Percentiles rank a stretch among this genome's conserved stretches.
These are phyloP conservation scores for Tolypocladium ovalisporum DNA, from an alignment of 2,329 filamentous ascomycete species.

Conservation along the genomic window DNA sequence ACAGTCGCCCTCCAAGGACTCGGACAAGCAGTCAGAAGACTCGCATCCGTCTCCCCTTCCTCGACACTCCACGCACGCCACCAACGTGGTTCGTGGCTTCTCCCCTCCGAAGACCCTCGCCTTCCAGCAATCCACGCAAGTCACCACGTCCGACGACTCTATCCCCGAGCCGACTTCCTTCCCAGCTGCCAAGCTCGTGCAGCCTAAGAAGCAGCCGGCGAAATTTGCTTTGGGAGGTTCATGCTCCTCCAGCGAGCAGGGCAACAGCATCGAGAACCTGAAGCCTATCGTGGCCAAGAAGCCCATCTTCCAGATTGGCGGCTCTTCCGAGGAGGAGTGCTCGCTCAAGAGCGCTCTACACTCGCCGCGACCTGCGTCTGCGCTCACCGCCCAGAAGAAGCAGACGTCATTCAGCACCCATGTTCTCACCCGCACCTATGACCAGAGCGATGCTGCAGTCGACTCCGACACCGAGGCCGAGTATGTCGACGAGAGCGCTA, in stretches of 20 bases:
- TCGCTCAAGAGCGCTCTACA: constrained; percentile 51
- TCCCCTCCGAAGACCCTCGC: constrained; percentile 59
- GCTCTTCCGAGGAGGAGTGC: constrained; percentile 65
- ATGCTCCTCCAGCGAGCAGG: constrained; percentile 58
- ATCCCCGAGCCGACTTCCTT: constrained; percentile 51
- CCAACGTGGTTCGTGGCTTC: constrained; percentile 75
- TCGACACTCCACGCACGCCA: constrained; percentile 20
- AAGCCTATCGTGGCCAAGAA: constrained; percentile 22
- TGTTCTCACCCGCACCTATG: constrained; percentile 56
- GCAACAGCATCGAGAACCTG: constrained; percentile 36
- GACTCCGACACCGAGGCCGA: constrained; percentile 38
- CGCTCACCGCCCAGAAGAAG: constrained; percentile 42
- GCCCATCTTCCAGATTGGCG: constrained; percentile 41
- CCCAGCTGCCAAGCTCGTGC: constrained; percentile 54
- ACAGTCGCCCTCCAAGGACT: constrained; percentile 45
- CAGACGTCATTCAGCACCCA: constrained; percentile 73
- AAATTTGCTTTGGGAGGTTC: constrained; percentile 67
- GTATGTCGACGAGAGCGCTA: constrained; percentile 73
- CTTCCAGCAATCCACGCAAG: constrained; percentile 36
- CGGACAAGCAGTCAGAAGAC: constrained; percentile 29
- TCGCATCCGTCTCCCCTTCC: constrained; percentile 18
- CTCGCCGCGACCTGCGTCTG: constrained; percentile 29
- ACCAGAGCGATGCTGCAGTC: constrained; percentile 26
- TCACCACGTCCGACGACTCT: constrained; percentile 35
- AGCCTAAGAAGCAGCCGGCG: constrained; percentile 49